These are phyloP conservation scores for Coemansia sp. DNA, from an alignment of 192 early-diverging fungal genomes.

Conservation along the genomic window DNA sequence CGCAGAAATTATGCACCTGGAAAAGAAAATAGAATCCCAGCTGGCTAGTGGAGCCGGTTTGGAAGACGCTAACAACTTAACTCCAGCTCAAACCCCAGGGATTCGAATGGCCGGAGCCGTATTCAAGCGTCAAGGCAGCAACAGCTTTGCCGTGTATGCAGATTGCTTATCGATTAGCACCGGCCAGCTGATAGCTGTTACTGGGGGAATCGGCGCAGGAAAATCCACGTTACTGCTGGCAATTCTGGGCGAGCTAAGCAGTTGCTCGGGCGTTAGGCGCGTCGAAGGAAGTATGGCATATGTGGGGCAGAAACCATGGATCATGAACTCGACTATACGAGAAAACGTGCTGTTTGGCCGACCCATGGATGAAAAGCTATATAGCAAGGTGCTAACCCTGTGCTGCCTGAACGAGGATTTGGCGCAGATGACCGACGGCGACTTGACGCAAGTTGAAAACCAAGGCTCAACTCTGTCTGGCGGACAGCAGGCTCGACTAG, in stretches of 20 bases:
- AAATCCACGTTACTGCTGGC: constrained; percentile 75
- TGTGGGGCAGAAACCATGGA: constrained; percentile 56
- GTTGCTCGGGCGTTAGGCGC: constrained; percentile 4
- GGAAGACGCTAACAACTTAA: background rate
- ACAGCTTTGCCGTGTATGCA: background rate
- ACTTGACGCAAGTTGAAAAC: constrained; percentile 57
- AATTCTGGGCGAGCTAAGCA: constrained; percentile 69
- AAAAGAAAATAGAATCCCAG: constrained; percentile 6
- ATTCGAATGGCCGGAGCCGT: background rate
- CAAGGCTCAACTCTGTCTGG: constrained; percentile 36
- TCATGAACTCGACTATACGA: constrained; percentile 63
- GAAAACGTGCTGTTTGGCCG: constrained; percentile 74
- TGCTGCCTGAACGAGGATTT: constrained; percentile 66
- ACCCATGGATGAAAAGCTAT: constrained; percentile 52
- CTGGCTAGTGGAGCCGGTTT: background rate
- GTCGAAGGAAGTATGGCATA: constrained; percentile 23
- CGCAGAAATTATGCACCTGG: constrained; percentile 12
- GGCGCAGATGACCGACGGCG: constrained; percentile 54
- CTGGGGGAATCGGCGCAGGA: constrained; percentile 79
- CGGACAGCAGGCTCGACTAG: constrained; percentile 59
- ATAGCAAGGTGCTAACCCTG: constrained; percentile 54
- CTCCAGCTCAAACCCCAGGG: background rate
- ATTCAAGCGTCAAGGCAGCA: constrained; percentile 4
- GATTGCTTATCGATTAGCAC: constrained; percentile 2
- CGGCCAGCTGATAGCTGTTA: constrained; percentile 66